Conservation (phyloP, 495 filamentous ascomycete genomes). For the Cercophora sp. region DNA sequence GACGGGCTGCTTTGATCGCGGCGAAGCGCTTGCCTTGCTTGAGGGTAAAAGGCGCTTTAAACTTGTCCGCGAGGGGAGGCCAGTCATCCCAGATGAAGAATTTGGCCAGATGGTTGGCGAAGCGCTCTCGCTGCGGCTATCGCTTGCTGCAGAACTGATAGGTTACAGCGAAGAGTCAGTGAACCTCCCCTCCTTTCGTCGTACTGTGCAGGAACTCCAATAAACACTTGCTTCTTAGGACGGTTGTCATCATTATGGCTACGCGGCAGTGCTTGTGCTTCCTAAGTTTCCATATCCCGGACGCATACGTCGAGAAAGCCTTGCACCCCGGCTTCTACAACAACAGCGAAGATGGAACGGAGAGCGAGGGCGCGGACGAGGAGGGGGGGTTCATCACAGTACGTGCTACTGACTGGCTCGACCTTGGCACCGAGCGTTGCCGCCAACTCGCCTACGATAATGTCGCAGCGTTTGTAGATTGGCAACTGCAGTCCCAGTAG, state of each 20-base stretch:
- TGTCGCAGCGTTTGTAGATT: constrained; percentile 5
- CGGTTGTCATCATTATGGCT: constrained; percentile 1
- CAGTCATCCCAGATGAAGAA: not conserved
- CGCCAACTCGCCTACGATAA: constrained; percentile 6
- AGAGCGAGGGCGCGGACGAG: not conserved
- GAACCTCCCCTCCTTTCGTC: not conserved
- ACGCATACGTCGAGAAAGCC: constrained; percentile 1
- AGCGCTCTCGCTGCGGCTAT: constrained; percentile 9
- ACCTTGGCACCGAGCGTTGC: not conserved
- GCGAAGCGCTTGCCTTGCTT: constrained; percentile 1
- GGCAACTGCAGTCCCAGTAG: not conserved
- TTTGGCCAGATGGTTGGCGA: constrained; percentile 9
- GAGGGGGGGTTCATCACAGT: not conserved
- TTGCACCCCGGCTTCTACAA: not conserved
- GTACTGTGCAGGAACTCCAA: not conserved
- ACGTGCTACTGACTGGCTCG: constrained; percentile 3
- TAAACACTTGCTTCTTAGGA: constrained; percentile 3
- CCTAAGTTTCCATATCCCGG: constrained; percentile 8
- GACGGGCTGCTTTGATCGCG: not conserved
- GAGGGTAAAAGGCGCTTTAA: constrained; percentile 5
- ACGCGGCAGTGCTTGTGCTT: constrained; percentile 8
- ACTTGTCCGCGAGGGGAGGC: constrained; percentile 3
- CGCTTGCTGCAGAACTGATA: not conserved
- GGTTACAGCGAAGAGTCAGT: not conserved
- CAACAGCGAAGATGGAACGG: not conserved